A percentile compares a stretch with the other conserved stretches of the same genome.
phyloP scores from a whole-genome alignment of 2,329 filamentous ascomycete genomes.

The Ascochyta rabiei region DNA sequence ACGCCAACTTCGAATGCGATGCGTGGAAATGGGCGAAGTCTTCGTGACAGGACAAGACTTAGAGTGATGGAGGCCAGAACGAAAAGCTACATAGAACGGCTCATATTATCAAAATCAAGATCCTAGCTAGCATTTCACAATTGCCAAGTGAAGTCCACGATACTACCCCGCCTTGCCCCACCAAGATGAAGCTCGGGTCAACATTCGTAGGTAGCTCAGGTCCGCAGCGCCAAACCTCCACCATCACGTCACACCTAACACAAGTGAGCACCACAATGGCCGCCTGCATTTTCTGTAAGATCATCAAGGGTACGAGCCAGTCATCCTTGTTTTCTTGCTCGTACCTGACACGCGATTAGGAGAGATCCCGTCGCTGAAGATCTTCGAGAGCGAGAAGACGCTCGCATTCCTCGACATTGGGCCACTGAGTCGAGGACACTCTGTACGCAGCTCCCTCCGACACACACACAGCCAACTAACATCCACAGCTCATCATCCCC shows the following conservation, averaged over 20 bases:
- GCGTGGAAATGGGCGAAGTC: conserved; percentile 46
- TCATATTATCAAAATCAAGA: background rate
- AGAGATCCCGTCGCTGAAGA: conserved; percentile 95
- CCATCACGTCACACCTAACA: conserved; percentile 30
- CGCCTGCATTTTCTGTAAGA: conserved; percentile 96
- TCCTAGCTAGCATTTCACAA: background rate
- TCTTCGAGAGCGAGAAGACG: conserved; percentile 92
- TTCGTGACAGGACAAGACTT: conserved; percentile 1
- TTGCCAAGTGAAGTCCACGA: background rate
- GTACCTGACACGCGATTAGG: conserved; percentile 60
- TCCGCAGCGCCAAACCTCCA: conserved; percentile 18
- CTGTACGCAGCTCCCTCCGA: conserved; percentile 64
- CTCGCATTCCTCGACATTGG: conserved; percentile 96
- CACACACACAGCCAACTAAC: background rate
- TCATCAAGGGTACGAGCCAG: conserved; percentile 76
- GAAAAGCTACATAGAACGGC: background rate
- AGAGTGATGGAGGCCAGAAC: background rate
- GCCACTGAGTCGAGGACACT: conserved; percentile 85
- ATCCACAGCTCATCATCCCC: conserved; percentile 85
- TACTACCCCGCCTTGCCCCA: conserved; percentile 33
- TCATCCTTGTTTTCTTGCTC: background rate
- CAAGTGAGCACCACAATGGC: conserved; percentile 56
- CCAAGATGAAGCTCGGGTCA: conserved; percentile 23
- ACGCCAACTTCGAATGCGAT: conserved; percentile 74
- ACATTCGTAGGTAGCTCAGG: conserved; percentile 2